Percentiles rank a stretch among this genome's conserved stretches.
Evolutionary conservation across 2,329 filamentous ascomycete species (phyloP).

Genomic region (Cercospora canescens): DNA sequence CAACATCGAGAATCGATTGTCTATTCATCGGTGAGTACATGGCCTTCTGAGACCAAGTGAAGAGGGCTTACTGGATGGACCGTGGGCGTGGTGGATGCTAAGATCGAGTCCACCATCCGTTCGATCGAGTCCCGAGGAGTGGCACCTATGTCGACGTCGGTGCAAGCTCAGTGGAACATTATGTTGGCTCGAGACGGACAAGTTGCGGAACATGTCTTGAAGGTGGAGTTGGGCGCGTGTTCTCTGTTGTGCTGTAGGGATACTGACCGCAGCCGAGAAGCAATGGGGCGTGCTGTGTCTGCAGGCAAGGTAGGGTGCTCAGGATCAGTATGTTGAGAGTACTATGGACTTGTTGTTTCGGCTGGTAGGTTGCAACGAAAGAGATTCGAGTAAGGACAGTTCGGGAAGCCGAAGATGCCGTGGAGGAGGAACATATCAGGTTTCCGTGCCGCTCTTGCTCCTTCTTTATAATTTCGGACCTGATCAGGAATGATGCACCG

Average conservation of each 20-base stretch:
- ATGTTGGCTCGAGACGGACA: slow-evolving; percentile 14
- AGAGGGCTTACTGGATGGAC: slow-evolving; percentile 22
- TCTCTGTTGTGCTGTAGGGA: slow-evolving; percentile 20
- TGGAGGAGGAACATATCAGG: not conserved
- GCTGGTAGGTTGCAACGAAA: not conserved
- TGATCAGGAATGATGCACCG: not conserved
- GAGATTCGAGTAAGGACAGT: not conserved
- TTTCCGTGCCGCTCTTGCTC: not conserved
- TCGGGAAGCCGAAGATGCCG: not conserved
- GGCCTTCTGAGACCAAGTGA: not conserved
- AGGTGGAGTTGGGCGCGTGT: slow-evolving; percentile 10
- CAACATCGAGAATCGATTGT: slow-evolving; percentile 33
- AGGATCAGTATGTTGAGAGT: not conserved
- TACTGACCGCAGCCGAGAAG: slow-evolving; percentile 15
- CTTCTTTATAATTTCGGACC: not conserved
- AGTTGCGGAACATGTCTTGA: slow-evolving; percentile 26
- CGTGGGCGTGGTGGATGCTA: slow-evolving; percentile 30
- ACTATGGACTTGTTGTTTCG: not conserved
- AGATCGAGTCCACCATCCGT: slow-evolving; percentile 24
- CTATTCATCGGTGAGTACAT: slow-evolving; percentile 16
- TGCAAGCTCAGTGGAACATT: slow-evolving; percentile 4
- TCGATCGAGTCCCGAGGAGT: slow-evolving; percentile 12
- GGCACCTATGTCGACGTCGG: slow-evolving; percentile 15
- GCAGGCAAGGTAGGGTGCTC: slow-evolving; percentile 6
- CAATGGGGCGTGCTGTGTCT: slow-evolving; percentile 9